Conservation (phyloP, 116 monocot genomes). For the Thalassia testudinum region DNA sequence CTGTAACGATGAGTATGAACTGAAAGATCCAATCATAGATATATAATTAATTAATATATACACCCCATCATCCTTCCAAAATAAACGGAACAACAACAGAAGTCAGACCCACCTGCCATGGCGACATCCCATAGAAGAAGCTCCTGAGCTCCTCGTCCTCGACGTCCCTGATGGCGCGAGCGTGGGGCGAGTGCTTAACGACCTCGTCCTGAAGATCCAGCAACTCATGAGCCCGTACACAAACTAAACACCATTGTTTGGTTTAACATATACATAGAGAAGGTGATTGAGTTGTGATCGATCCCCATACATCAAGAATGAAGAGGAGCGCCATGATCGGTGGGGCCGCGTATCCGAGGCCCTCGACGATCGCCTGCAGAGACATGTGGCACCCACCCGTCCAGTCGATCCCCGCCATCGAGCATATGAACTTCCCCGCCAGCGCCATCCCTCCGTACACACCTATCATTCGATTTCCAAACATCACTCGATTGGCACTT, state of each 20-base stretch:
- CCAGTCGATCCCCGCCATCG: constrained; percentile 53
- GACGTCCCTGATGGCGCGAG: constrained; percentile 91
- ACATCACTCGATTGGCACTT: no score
- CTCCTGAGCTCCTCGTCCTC: constrained; percentile 96
- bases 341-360: constrained; percentile 78
- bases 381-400: constrained; percentile 62
- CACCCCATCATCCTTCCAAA: background rate
- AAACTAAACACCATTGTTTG: background rate
- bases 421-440: constrained; percentile 65
- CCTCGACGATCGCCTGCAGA: constrained; percentile 54
- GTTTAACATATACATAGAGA: background rate
- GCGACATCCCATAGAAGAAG: constrained; percentile 99
- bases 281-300: no score
- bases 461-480: constrained; percentile 14
- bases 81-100: background rate
- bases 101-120: constrained; percentile 63
- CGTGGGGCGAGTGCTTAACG: constrained; percentile 91
- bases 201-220: constrained; percentile 58
- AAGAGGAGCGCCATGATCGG: constrained; percentile 90
- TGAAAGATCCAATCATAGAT: constrained; percentile 8
- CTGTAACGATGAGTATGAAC: constrained; percentile 71
- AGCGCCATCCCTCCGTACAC: constrained; percentile 75
- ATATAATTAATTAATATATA: background rate
- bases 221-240: background rate
- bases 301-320: constrained; percentile 70